Percentiles rank a stretch among this genome's conserved stretches.
These are phyloP conservation scores for Trichosporon sp. DNA, from an alignment of 1,284 basidiomycete genomes.

Conservation along the genomic window DNA sequence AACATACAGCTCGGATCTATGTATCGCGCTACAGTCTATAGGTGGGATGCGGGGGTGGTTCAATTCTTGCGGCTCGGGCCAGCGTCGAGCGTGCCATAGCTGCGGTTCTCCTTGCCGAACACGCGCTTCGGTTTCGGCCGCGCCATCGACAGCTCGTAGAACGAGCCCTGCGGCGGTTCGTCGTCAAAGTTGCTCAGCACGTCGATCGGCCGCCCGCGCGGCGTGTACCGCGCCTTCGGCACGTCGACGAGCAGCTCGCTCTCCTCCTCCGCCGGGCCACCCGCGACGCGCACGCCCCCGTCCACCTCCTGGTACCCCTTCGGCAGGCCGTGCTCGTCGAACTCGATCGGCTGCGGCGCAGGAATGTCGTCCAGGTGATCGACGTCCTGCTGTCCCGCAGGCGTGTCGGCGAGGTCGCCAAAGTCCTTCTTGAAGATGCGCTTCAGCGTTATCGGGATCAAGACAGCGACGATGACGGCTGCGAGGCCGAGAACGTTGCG, in stretches of 20 bases:
- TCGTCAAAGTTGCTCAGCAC: background rate
- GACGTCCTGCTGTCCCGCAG: conserved; percentile 19
- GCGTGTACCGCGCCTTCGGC: background rate
- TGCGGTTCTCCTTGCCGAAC: background rate
- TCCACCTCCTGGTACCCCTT: conserved; percentile 40
- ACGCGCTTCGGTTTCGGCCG: background rate
- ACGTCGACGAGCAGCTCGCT: conserved; percentile 25
- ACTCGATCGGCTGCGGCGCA: conserved; percentile 15
- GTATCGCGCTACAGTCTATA: background rate
- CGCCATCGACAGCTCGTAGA: background rate
- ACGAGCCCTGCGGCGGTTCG: background rate
- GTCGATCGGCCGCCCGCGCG: background rate
- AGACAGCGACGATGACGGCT: conserved; percentile 79
- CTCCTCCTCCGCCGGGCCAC: conserved; percentile 7
- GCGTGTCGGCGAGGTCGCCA: conserved; percentile 40
- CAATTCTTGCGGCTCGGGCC: conserved; percentile 1
- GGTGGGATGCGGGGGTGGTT: background rate
- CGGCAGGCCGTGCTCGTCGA: conserved; percentile 25
- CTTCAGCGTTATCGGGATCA: conserved; percentile 83
- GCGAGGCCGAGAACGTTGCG: conserved; percentile 75
- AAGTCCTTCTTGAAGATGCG: conserved; percentile 48
- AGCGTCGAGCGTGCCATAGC: background rate
- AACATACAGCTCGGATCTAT: conserved; percentile 1
- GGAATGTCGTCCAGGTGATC: conserved; percentile 8
- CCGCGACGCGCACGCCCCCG: conserved; percentile 38